Evolutionary conservation across 2,329 filamentous ascomycete species (phyloP), one percentile per base, ranked within the genome.

Genomic region (Zasmidium citrigriseum): DNA sequence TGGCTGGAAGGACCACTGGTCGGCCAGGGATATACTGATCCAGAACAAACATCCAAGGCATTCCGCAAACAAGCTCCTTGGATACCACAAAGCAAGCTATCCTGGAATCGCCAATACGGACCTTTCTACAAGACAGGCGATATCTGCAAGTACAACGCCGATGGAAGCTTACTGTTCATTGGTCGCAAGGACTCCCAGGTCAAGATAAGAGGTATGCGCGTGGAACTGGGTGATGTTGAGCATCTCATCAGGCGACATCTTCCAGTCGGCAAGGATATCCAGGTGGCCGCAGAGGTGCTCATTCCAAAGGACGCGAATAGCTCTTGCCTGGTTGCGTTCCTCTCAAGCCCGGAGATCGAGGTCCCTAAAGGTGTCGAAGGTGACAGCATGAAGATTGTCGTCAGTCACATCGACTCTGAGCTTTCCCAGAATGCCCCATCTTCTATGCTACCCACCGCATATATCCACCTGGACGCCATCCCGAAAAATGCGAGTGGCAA

Each of bases 361-460:
- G 16, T 7, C 4, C 10, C 47, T 50, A 12, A 4, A 22, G 47
- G n/a, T 4, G 4, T 23, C 3, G 20, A 11, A n/a, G 16, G 4
- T 16, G 5, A 4, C 16, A 4, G 4, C 34, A 41, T 41, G 5
- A 41, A n/a, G 34, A 16, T 4, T 10, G 12, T 41, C 12, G 18
- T 41, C 14, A 9, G 7, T 16, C 34, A 41, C 16, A 41, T 41
- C 34, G 34, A 41, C 14, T 4, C 34, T n/a, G 34, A 41, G 34
- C 34, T 41, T n/a, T 11, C 34, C 14, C 34, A 41, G 34, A 16
- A 4, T 16, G 34, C 34, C 4, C 87, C 90, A 0, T 66, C 73
- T 0, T 95, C 95, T 70, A 93, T 93, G 89, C 73, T 93, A 1
- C 91, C 91, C 0, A 85, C 85, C 0, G 84, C 86, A 60, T 74